Percentiles rank a stretch among this genome's conserved stretches.
Evolutionary conservation across 73 alveolate species (phyloP).

Genomic region (Blepharisma stoltei): DNA sequence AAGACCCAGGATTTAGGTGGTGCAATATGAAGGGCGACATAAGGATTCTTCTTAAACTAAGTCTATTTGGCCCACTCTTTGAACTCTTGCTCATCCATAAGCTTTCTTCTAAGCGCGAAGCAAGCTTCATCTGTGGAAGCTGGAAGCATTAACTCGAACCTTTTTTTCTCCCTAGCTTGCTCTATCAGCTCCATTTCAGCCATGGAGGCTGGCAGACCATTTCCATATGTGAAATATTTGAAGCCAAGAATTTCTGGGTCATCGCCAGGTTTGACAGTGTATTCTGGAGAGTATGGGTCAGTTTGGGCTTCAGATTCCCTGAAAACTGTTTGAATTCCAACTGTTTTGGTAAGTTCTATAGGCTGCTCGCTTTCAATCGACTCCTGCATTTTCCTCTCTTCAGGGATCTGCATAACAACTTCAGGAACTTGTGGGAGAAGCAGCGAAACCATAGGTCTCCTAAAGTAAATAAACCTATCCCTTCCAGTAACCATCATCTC

Average conservation of each 20-base stretch:
- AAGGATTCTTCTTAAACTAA: too few relatives aligned
- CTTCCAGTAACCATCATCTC: constrained; percentile 35
- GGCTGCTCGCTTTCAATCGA: constrained; percentile 32
- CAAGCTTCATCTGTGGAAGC: constrained; percentile 98
- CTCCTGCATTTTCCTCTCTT: constrained; percentile 36
- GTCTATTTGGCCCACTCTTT: constrained; percentile 98
- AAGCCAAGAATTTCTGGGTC: constrained; percentile 93
- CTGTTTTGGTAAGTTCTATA: constrained; percentile 43
- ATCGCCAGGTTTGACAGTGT: constrained; percentile 76
- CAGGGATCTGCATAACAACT: constrained; percentile 35
- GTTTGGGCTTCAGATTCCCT: constrained; percentile 98
- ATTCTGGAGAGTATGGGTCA: constrained; percentile 95
- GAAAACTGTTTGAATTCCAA: constrained; percentile 61
- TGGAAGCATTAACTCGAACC: constrained; percentile 96
- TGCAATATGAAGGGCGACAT: too few relatives aligned
- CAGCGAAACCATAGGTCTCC: constrained; percentile 59
- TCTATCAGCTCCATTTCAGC: constrained; percentile 96
- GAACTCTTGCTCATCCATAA: constrained; percentile 96
- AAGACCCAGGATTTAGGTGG: neutral
- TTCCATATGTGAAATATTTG: constrained; percentile 84
- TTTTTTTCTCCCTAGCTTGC: constrained; percentile 93
- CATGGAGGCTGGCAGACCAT: constrained; percentile 98
- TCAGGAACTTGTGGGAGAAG: constrained; percentile 41
- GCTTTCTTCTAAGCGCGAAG: constrained; percentile 84
- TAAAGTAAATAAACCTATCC: constrained; percentile 52